phyloP scores from a whole-genome alignment of 2,329 filamentous ascomycete genomes.

The Plenodomus biglobosus region DNA sequence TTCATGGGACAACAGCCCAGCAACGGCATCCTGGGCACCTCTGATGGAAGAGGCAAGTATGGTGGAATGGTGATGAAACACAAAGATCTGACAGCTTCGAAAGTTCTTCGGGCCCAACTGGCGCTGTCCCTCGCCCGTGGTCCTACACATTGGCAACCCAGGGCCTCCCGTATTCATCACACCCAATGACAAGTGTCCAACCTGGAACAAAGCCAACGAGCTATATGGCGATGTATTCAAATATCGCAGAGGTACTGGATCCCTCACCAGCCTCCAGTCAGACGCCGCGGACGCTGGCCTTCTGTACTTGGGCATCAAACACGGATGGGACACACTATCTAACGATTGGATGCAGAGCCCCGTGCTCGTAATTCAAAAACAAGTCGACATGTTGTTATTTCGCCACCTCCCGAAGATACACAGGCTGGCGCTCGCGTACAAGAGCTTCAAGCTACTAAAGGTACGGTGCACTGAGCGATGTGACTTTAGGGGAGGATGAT shows the following conservation, averaged over 20 bases:
- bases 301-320: constrained; percentile 32
- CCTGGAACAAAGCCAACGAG: constrained; percentile 37
- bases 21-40: constrained; percentile 31
- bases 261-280: constrained; percentile 3
- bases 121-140: constrained; percentile 32
- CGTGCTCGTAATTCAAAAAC: constrained; percentile 30
- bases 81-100: background rate
- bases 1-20: constrained; percentile 18
- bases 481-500: background rate
- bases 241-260: constrained; percentile 6
- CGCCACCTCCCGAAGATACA: constrained; percentile 25
- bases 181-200: constrained; percentile 20
- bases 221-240: constrained; percentile 33
- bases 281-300: constrained; percentile 29
- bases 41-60: constrained; percentile 29
- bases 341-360: constrained; percentile 35
- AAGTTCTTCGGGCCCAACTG: constrained; percentile 36
- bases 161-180: constrained; percentile 1
- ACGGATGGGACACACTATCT: constrained; percentile 30
- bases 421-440: constrained; percentile 33
- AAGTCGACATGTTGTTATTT: constrained; percentile 36
- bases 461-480: constrained; percentile 12
- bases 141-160: constrained; percentile 34
- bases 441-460: constrained; percentile 40
- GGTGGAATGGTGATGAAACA: background rate